These are phyloP conservation scores for Apiospora aurea DNA, from an alignment of 2,329 filamentous ascomycete species.

Conservation along the genomic window DNA sequence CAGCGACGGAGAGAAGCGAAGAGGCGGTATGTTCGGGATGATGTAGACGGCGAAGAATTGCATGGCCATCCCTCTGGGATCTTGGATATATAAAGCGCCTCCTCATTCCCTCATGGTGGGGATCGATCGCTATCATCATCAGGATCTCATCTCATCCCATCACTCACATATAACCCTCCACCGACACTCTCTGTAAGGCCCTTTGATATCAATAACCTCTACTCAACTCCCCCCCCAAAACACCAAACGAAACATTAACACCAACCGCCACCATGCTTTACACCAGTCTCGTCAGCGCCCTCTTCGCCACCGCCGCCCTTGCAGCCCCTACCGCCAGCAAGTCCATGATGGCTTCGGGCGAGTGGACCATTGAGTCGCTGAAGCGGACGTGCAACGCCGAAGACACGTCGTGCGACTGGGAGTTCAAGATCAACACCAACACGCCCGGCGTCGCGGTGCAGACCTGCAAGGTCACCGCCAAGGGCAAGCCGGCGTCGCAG, in stretches of 20 bases:
- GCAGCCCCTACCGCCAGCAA: slow-evolving; percentile 22
- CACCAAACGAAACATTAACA: neutral
- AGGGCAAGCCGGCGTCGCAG: slow-evolving; percentile 40
- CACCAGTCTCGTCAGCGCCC: slow-evolving; percentile 25
- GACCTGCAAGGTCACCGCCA: slow-evolving; percentile 48
- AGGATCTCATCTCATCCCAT: neutral
- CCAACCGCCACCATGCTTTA: slow-evolving; percentile 26
- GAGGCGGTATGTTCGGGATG: neutral
- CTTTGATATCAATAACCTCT: slow-evolving; percentile 11
- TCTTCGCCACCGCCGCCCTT: slow-evolving; percentile 26
- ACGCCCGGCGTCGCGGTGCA: slow-evolving; percentile 37
- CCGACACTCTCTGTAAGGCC: neutral
- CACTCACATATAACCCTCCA: neutral
- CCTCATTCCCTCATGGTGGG: neutral
- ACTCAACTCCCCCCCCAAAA: neutral
- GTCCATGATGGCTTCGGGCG: slow-evolving; percentile 33
- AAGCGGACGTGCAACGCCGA: slow-evolving; percentile 47
- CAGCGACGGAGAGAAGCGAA: neutral
- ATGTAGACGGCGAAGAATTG: neutral
- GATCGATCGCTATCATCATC: neutral
- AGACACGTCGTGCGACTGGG: slow-evolving; percentile 49
- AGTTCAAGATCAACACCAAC: slow-evolving; percentile 48
- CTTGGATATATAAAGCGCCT: slow-evolving; percentile 17
- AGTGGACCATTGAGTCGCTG: slow-evolving; percentile 51
- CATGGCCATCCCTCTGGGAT: neutral